Evolutionary conservation across 2,329 filamentous ascomycete species (phyloP), one percentile per base, ranked within the genome.

Genomic region (Talaromyces sp.): DNA sequence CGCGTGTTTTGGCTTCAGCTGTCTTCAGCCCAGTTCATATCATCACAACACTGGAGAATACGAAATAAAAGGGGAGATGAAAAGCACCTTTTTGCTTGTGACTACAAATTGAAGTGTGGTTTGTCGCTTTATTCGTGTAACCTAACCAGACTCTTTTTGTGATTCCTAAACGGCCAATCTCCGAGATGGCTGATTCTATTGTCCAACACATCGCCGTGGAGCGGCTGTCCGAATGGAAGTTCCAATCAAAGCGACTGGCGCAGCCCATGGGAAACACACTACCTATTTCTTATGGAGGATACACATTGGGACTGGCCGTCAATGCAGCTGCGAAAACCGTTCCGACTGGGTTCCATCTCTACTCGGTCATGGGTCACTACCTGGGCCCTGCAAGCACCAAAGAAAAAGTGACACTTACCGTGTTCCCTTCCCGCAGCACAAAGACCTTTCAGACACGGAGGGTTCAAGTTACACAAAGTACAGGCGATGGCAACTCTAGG

Each of bases 371-470:
- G 0, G 81, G 81, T 0, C 73, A 80, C 59, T 83, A 76, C 54
- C 74, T 80, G 0, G 78, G 80, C 2, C 80, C 81, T 1, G 75
- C 79, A 2, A 68, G 72, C 19, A 77, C 70, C 0, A 74, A 77
- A 27, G 69, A 72, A 21, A 74, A 73, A 17, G 62, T 82, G 1
- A 65, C 65, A 38, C 75, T 73, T 56, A 70, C 63, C 3, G 76
- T 80, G 1, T 67, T 69, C 19, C 64, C 63, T 17, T 70, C 75
- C 1, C 73, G 81, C 12, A 74, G 78, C 54, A 82, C 81, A 1
- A 72, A 76, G 14, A 78, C 78, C 0, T 83, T 83, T 58, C 75
- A 76, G 2, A 83, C 80, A 0, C 71, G 79, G 2, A 70, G 77
- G 3, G 75, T 83, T 3, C 71, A 79, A 61, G 73, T 82, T 29